phyloP scores from a whole-genome alignment of 1,139 yeast species.

The Debaryomyces subglobosus region DNA sequence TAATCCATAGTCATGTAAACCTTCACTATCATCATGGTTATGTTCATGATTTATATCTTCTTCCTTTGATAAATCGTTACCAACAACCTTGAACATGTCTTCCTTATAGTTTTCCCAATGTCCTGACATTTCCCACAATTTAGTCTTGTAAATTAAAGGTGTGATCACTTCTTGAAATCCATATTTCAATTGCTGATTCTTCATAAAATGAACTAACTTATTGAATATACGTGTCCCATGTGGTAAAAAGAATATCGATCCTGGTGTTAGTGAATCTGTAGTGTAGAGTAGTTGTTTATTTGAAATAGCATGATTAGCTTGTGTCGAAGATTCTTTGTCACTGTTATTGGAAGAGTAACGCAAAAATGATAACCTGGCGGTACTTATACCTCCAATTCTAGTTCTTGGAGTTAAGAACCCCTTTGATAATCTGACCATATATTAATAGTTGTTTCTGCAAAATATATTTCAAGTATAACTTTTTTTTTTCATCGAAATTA shows the following conservation, averaged over 20 bases:
- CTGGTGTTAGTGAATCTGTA: constrained; percentile 82
- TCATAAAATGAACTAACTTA: constrained; percentile 78
- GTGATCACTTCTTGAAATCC: constrained; percentile 94
- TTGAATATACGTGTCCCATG: constrained; percentile 89
- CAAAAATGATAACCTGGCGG: neutral
- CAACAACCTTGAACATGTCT: constrained; percentile 86
- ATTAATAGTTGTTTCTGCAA: neutral
- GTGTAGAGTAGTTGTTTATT: constrained; percentile 71
- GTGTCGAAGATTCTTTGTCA: constrained; percentile 32
- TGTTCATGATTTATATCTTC: constrained; percentile 21
- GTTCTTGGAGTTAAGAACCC: neutral
- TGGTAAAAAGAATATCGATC: constrained; percentile 85
- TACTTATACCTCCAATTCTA: neutral
- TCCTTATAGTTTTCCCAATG: constrained; percentile 96
- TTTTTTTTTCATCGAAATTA: constrained; percentile 1
- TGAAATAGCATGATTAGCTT: constrained; percentile 54
- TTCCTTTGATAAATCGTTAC: constrained; percentile 44
- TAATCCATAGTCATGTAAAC: constrained; percentile 68
- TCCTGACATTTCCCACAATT: constrained; percentile 89
- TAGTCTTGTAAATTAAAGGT: constrained; percentile 84
- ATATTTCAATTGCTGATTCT: constrained; percentile 74
- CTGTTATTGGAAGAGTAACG: constrained; percentile 1
- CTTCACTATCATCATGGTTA: constrained; percentile 23
- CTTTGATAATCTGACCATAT: neutral
- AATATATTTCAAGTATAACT: neutral